phyloP scores from a whole-genome alignment of 495 filamentous ascomycete species.

The Pyrenula aspistea region DNA sequence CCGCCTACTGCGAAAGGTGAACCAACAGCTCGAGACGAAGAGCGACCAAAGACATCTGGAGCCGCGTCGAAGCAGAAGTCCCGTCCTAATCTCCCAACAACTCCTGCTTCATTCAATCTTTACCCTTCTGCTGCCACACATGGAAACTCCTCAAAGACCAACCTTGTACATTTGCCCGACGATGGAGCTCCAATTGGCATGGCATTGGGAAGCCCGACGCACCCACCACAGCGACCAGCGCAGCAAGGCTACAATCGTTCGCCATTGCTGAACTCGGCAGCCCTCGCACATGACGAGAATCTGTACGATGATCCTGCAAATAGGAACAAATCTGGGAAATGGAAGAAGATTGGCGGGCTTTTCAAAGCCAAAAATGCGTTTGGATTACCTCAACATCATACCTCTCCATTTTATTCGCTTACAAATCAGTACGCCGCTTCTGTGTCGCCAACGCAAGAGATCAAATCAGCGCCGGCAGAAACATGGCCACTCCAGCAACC shows the following conservation, averaged over 20 bases:
- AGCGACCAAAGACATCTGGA: neutral
- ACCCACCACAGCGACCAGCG: conserved; percentile 10
- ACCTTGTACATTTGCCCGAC: neutral
- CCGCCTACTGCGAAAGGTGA: neutral
- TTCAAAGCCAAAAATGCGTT: conserved; percentile 33
- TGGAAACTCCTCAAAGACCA: neutral
- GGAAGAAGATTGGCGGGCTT: conserved; percentile 43
- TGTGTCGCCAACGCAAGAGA: neutral
- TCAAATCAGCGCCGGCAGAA: neutral
- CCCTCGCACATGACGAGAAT: conserved; percentile 5
- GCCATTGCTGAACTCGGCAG: conserved; percentile 10
- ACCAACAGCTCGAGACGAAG: neutral
- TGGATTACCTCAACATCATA: conserved; percentile 14
- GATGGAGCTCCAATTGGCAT: conserved; percentile 30
- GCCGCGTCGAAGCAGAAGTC: neutral
- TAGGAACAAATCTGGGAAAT: conserved; percentile 36
- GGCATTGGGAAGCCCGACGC: conserved; percentile 39
- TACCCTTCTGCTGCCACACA: neutral
- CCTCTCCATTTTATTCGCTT: conserved; percentile 12
- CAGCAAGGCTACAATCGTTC: conserved; percentile 3
- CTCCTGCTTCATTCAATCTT: neutral
- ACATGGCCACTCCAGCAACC: neutral
- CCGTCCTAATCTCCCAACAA: neutral
- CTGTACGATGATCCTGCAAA: conserved; percentile 13
- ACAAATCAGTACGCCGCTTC: conserved; percentile 5